Conservation (phyloP, 768 basidiomycete genomes). For the Leccinum arenicola region DNA sequence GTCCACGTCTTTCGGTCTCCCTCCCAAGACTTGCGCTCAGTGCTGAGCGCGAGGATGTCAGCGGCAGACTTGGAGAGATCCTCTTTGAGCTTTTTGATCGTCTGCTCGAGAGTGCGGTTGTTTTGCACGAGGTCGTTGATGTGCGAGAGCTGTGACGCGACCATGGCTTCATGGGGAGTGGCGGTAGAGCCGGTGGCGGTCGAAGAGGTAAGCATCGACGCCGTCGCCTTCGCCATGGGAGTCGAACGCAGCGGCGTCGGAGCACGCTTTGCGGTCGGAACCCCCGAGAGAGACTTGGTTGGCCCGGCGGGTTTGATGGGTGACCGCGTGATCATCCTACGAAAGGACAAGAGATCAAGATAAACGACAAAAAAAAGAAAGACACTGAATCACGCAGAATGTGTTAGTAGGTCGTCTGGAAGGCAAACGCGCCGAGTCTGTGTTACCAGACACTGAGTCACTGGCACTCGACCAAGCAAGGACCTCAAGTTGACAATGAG, state of each 20-base stretch:
- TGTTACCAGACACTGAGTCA: background rate
- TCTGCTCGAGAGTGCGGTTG: slow-evolving; percentile 62
- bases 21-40: slow-evolving; percentile 37
- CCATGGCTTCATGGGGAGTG: slow-evolving; percentile 45
- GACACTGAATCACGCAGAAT: background rate
- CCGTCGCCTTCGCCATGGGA: slow-evolving; percentile 17
- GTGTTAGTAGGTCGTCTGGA: background rate
- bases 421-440: slow-evolving; percentile 4
- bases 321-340: slow-evolving; percentile 28
- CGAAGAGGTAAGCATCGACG: slow-evolving; percentile 26
- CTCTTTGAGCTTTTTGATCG: slow-evolving; percentile 51
- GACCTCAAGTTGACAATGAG: background rate
- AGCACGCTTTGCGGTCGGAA: slow-evolving; percentile 13
- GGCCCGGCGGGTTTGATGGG: slow-evolving; percentile 20
- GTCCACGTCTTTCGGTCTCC: slow-evolving; percentile 26
- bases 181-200: slow-evolving; percentile 29
- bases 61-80: slow-evolving; percentile 39
- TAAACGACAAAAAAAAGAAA: background rate
- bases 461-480: background rate
- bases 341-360: background rate
- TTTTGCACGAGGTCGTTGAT: slow-evolving; percentile 73
- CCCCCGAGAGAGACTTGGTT: slow-evolving; percentile 7
- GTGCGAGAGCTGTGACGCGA: slow-evolving; percentile 60
- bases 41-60: slow-evolving; percentile 34
- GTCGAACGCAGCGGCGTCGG: slow-evolving; percentile 23